phyloP scores from a whole-genome alignment of 1,139 yeast genomes.

The Hyphopichia buzzinii region DNA sequence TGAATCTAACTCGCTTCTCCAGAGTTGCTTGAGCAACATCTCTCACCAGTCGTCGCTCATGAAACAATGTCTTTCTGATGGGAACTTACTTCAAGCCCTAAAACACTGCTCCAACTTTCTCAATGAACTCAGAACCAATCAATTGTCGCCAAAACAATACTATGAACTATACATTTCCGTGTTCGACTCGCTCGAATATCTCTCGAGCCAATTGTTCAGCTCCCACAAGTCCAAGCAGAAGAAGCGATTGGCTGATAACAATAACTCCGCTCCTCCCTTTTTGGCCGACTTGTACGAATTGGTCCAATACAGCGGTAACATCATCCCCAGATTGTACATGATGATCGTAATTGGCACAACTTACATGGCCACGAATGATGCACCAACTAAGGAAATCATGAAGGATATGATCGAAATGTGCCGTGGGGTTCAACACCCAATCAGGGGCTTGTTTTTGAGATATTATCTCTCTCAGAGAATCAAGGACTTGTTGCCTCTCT shows the following conservation, averaged over 20 bases:
- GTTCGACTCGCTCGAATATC: slow-evolving; percentile 75
- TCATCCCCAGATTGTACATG: slow-evolving; percentile 85
- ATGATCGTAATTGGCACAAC: slow-evolving; percentile 96
- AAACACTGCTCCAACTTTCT: slow-evolving; percentile 84
- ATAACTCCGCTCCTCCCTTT: slow-evolving; percentile 50
- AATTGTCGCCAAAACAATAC: slow-evolving; percentile 84
- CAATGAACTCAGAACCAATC: slow-evolving; percentile 75
- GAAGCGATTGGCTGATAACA: slow-evolving; percentile 11
- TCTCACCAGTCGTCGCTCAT: slow-evolving; percentile 70
- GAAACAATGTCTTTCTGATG: slow-evolving; percentile 76
- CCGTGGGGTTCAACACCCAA: slow-evolving; percentile 96
- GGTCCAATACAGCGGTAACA: slow-evolving; percentile 94
- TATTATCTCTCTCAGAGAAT: slow-evolving; percentile 86
- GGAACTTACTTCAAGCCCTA: slow-evolving; percentile 76
- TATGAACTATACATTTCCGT: slow-evolving; percentile 86
- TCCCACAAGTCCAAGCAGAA: slow-evolving; percentile 51
- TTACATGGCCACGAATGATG: slow-evolving; percentile 72
- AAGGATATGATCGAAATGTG: slow-evolving; percentile 98
- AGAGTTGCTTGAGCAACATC: slow-evolving; percentile 56
- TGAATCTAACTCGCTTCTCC: slow-evolving; percentile 25
- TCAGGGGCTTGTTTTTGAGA: slow-evolving; percentile 82
- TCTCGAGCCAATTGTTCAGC: slow-evolving; percentile 63
- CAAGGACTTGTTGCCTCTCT: slow-evolving; percentile 62
- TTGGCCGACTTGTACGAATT: slow-evolving; percentile 88
- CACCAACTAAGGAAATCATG: slow-evolving; percentile 84